These are phyloP conservation scores for Chloranthus sessilifolius DNA, from an alignment of 164 flowering plant genomes.

Conservation along the genomic window DNA sequence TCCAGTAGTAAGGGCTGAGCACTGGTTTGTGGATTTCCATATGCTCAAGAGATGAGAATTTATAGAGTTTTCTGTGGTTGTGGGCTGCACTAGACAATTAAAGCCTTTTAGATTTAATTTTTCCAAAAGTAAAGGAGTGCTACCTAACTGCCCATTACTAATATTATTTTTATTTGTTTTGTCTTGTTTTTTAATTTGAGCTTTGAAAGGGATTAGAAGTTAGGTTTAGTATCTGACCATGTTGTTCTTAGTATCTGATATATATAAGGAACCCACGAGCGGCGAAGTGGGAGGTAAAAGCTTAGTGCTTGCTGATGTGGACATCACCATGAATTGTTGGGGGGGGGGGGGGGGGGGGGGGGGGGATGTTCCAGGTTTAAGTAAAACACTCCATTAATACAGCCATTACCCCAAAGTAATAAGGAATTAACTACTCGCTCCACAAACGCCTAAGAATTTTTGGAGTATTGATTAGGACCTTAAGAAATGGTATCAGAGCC, in stretches of 20 bases:
- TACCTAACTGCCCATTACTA: no score
- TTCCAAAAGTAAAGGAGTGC: background rate
- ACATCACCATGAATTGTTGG: constrained; percentile 1
- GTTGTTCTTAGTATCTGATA: constrained; percentile 1
- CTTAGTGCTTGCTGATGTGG: constrained; percentile 15
- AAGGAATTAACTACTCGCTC: no score
- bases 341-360: no score
- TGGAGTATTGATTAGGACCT: no score
- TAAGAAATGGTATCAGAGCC: no score
- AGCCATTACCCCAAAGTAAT: no score
- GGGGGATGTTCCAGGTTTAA: no score
- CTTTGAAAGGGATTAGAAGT: background rate
- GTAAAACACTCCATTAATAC: no score
- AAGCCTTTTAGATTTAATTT: no score
- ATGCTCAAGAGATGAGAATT: background rate
- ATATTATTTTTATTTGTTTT: background rate
- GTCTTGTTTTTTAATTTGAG: constrained; percentile 2
- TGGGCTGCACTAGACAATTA: constrained; percentile 1
- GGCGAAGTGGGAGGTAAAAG: constrained; percentile 1
- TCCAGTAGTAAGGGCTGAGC: no score
- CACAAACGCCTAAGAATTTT: no score
- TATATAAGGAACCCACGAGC: constrained; percentile 1
- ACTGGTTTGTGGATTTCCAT: no score
- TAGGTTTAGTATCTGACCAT: constrained; percentile 7
- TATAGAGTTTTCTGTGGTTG: constrained; percentile 1